Percentiles rank a stretch among this genome's conserved stretches.
phyloP scores from a whole-genome alignment of 2,329 filamentous ascomycete genomes.

The Xylariomycetidae sp. region DNA sequence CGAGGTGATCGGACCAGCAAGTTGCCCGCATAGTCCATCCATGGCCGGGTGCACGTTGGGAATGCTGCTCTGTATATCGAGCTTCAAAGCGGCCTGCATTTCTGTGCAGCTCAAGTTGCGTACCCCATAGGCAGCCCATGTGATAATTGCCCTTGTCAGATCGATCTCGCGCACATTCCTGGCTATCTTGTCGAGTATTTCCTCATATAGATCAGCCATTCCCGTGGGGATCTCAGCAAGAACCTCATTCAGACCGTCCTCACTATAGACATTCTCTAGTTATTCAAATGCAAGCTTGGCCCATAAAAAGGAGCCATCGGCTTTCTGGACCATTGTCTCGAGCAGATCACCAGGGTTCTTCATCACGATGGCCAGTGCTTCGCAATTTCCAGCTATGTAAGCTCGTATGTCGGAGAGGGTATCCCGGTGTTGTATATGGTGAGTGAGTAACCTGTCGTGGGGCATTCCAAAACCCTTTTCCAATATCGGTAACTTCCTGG shows the following conservation, averaged over 20 bases:
- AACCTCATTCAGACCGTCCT: constrained; percentile 2
- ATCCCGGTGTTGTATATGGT: constrained; percentile 1
- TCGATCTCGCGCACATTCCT: constrained; percentile 5
- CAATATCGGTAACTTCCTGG: constrained; percentile 1
- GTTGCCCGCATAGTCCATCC: constrained; percentile 4
- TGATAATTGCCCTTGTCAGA: constrained; percentile 4
- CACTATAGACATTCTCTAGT: constrained; percentile 4
- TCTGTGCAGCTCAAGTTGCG: constrained; percentile 1
- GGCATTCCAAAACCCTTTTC: constrained; percentile 1
- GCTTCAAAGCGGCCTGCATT: constrained; percentile 4
- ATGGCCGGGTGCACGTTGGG: constrained; percentile 3
- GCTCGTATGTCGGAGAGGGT: constrained; percentile 1
- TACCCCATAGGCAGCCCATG: constrained; percentile 3
- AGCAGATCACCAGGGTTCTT: constrained; percentile 1
- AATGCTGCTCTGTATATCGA: constrained; percentile 3
- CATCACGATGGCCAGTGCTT: not conserved
- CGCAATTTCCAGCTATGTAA: not conserved
- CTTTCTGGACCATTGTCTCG: constrained; percentile 3
- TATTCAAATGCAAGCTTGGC: constrained; percentile 4
- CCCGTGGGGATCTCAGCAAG: constrained; percentile 4
- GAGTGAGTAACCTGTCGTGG: not conserved
- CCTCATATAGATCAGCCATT: constrained; percentile 1
- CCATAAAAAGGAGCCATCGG: constrained; percentile 3
- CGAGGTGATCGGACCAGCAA: constrained; percentile 5
- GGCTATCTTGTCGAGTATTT: constrained; percentile 4